Evolutionary conservation across 805 yeast species (phyloP).

Genomic region (Clavispora phyllophila): DNA sequence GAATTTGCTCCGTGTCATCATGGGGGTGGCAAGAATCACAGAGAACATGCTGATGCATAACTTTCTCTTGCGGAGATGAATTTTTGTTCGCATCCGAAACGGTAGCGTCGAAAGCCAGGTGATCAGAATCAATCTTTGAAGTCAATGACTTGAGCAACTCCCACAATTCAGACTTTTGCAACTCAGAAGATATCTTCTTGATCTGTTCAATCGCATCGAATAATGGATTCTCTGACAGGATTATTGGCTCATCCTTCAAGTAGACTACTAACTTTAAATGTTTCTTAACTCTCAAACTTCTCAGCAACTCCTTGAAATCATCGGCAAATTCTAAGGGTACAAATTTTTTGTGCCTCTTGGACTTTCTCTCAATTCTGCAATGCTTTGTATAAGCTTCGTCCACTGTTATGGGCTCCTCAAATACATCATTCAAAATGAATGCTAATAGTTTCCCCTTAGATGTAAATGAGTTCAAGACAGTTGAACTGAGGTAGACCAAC

Average conservation of each 20-base stretch:
- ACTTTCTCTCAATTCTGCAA: constrained; percentile 30
- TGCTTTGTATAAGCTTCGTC: constrained; percentile 1
- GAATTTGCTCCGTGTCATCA: constrained; percentile 2
- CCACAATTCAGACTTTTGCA: constrained; percentile 11
- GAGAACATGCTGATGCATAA: constrained; percentile 22
- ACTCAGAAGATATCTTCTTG: constrained; percentile 8
- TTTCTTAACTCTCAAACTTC: constrained; percentile 46
- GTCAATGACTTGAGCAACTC: constrained; percentile 11
- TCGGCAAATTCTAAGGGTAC: constrained; percentile 32
- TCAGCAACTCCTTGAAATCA: constrained; percentile 40
- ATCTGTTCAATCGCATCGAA: constrained; percentile 9
- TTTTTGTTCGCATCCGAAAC: neutral
- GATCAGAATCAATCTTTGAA: neutral
- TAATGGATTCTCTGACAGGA: constrained; percentile 13
- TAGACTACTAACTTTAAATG: constrained; percentile 29
- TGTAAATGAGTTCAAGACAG: neutral
- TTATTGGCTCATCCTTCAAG: neutral
- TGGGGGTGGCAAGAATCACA: constrained; percentile 34
- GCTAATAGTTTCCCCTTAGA: constrained; percentile 2
- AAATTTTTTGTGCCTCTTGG: constrained; percentile 41
- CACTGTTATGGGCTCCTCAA: neutral
- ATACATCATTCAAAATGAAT: constrained; percentile 2
- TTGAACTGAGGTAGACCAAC: neutral
- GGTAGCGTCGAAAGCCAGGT: neutral
- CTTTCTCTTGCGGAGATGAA: neutral